Conservation (phyloP, 2,329 filamentous ascomycete genomes). For the Albifimbria verrucaria region DNA sequence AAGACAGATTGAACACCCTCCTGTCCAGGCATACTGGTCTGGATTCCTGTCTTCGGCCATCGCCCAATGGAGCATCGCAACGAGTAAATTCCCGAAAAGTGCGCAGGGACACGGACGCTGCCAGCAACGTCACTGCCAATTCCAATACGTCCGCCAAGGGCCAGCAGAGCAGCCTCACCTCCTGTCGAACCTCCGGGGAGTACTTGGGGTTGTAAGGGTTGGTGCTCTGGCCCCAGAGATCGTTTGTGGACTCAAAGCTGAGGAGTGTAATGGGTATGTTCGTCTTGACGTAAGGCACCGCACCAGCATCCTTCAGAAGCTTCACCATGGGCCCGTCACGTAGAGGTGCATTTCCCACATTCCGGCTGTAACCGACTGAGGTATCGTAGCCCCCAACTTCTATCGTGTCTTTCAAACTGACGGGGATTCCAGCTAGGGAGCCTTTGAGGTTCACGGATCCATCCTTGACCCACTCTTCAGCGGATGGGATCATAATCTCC, state of each 20-base stretch:
- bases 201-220: constrained; percentile 85
- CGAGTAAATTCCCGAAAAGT: constrained; percentile 86
- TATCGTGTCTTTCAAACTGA: constrained; percentile 80
- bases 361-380: constrained; percentile 74
- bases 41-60: constrained; percentile 82
- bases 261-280: constrained; percentile 83
- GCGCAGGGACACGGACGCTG: constrained; percentile 80
- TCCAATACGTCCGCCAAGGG: constrained; percentile 79
- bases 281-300: constrained; percentile 90
- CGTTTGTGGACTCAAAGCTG: constrained; percentile 76
- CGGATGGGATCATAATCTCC: constrained; percentile 76
- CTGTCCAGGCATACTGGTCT: constrained; percentile 88
- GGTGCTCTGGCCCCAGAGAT: constrained; percentile 75
- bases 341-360: constrained; percentile 62
- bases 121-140: constrained; percentile 91
- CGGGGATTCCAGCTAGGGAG: constrained; percentile 80
- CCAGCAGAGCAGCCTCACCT: constrained; percentile 78
- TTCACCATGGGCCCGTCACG: constrained; percentile 71
- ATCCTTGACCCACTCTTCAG: constrained; percentile 66
- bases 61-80: constrained; percentile 83
- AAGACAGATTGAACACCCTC: constrained; percentile 88
- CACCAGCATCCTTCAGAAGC: constrained; percentile 82
- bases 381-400: constrained; percentile 80
- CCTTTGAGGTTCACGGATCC: constrained; percentile 69
- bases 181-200: constrained; percentile 85